Base-by-base conservation (phyloP, 331 rosid genomes). In the Rosa hybrid region DNA sequence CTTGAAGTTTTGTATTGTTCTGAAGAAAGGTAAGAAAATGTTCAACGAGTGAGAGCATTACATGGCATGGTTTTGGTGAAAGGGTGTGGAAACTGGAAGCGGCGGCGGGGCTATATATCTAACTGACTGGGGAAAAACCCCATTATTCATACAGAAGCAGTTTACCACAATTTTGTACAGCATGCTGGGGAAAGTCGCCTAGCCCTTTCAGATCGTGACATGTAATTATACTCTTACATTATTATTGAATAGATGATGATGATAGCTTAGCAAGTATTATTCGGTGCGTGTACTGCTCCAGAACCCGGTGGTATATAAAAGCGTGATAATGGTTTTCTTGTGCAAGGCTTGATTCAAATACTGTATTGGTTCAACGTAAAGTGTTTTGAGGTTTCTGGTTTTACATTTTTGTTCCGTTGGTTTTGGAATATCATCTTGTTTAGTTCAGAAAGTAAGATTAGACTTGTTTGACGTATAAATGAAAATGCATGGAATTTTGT, bases 21-120 rank as follows among this genome's bases (percentile, higher is more conserved):
- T 74, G 93, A 91, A 87, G 89, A 86, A 82, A 85, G 87, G 86
- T 73, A 83, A 77, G 54, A 87, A 88, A 78, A 71, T 39, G 68
- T 41, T 74, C 60, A 78, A 84, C 85, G 62, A 62, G 53, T 68
- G 69, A 78, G 90, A 84, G 93, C 91, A 86, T 87, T 89, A 82
- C 97, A 89, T 93, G 97, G 82, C 88, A 86, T 83, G 97, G 95
- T 87, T 88, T 88, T 83, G 94, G 85, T 83, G 86, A 78, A 91
- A 91, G 96, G 97, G 98, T 84, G 85, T 68, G 68, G 74, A 78
- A 74, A 57, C 80, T 44, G 74, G 85, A 83, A 72, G 81, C 65
- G 65, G 72, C 70, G 48, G 84, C 72, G 78, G 82, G 71, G 80
- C 83, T 65, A 56, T 84, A 81, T 67, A 81, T 84, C 11, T 53